A percentile compares a stretch with the other conserved stretches of the same genome.
Evolutionary conservation across 1,284 basidiomycete genomes (phyloP).

Genomic region (Stereum hirsutum): DNA sequence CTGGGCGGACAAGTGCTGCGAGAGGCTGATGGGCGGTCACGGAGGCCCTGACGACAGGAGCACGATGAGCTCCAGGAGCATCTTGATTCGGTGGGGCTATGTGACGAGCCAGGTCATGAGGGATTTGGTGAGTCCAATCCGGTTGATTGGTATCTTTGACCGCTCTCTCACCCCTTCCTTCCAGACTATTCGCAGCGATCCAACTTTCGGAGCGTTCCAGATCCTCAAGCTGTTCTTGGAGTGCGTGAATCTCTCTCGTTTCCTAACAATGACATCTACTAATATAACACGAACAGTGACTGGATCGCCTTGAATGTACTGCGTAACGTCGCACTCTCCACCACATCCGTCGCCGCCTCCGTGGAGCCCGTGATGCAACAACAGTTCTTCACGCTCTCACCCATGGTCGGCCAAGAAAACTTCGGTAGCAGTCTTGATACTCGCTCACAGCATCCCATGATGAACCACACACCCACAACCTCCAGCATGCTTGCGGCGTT

Average conservation of each 20-base stretch:
- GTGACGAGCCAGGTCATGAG: constrained; percentile 87
- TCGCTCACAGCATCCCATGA: constrained; percentile 34
- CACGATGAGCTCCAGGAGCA: constrained; percentile 78
- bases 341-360: constrained; percentile 81
- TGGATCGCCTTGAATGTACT: constrained; percentile 86
- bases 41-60: constrained; percentile 55
- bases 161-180: constrained; percentile 13
- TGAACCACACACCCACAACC: constrained; percentile 74
- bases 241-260: constrained; percentile 34
- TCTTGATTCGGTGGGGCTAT: constrained; percentile 84
- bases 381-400: constrained; percentile 71
- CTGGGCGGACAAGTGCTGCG: constrained; percentile 84
- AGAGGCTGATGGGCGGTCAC: constrained; percentile 66
- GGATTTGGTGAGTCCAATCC: constrained; percentile 51
- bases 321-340: constrained; percentile 76
- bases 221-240: constrained; percentile 84
- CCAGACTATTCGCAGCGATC: constrained; percentile 82
- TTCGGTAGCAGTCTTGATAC: constrained; percentile 49
- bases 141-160: constrained; percentile 8
- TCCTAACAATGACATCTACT: constrained; percentile 6
- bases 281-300: constrained; percentile 39
- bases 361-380: constrained; percentile 85
- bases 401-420: constrained; percentile 72
- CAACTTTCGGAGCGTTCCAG: constrained; percentile 84
- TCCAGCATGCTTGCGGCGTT: constrained; percentile 81